Conservation (phyloP, 805 yeast genomes). For the Kodamaea jinghongensis region DNA sequence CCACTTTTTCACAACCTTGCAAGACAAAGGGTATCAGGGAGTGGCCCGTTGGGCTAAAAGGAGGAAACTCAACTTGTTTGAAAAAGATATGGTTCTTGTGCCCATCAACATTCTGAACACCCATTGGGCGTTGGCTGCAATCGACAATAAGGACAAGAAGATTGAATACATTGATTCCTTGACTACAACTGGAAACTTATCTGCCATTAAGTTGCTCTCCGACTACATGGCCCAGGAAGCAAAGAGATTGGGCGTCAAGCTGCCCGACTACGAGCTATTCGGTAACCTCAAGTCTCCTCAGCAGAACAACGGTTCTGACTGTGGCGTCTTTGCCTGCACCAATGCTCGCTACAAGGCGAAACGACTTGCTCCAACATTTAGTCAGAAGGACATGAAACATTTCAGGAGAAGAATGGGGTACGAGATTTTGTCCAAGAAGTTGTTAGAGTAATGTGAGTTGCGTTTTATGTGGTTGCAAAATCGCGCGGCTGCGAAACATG, state of each 20-base stretch:
- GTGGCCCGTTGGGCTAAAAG: conserved; percentile 84
- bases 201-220: conserved; percentile 45
- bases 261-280: conserved; percentile 21
- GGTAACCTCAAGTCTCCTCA: conserved; percentile 57
- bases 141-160: conserved; percentile 57
- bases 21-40: conserved; percentile 71
- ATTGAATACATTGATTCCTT: conserved; percentile 81
- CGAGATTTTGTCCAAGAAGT: conserved; percentile 44
- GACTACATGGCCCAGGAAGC: conserved; percentile 71
- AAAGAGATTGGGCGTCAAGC: conserved; percentile 37
- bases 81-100: conserved; percentile 64
- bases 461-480: too few species aligned
- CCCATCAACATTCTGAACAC: conserved; percentile 83
- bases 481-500: too few species aligned
- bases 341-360: conserved; percentile 62
- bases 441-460: conserved; percentile 25
- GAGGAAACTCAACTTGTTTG: conserved; percentile 62
- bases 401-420: conserved; percentile 69
- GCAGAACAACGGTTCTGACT: conserved; percentile 87
- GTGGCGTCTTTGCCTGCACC: conserved; percentile 91
- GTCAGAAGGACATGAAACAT: conserved; percentile 65
- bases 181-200: conserved; percentile 40
- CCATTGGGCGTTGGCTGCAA: conserved; percentile 89
- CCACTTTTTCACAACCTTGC: conserved; percentile 76
- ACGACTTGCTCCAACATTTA: conserved; percentile 48